Evolutionary conservation across 164 flowering plant genomes (phyloP), one percentile per base, ranked within the genome.

Genomic region (Chimonanthus salicifolius): DNA sequence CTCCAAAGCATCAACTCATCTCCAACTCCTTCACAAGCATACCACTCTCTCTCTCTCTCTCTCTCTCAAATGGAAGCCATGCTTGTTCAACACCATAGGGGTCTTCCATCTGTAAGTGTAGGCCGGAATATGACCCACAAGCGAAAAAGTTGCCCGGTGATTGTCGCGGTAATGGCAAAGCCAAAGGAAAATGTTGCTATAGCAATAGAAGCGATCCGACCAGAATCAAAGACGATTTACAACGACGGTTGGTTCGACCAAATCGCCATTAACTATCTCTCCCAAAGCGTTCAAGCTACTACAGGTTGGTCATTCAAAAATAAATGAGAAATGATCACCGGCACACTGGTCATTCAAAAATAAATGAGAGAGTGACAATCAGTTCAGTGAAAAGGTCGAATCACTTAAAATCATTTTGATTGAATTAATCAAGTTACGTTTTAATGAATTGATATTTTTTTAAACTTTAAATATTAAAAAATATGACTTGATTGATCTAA

Each of bases 191-290:
- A 66, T 58, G 49, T 33, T 5, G 65, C n/a, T 33, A 13, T 33
- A 13, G 15, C 45, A 49, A 9, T 13, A 7, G 58, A 11, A 13
- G 68, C 58, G 4, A 73, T 49, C 15, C 45, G 18, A 44, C 68
- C 62, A 50, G 72, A 74, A 6, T 5, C n/a, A 10, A 65, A 15
- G 10, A 74, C 64, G 44, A 77, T 67, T 16, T 80, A 89, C 74
- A 75, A 80, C 0, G 98, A 94, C 54, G 86, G 69, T 73, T 92
- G 92, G 95, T 84, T 89, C 48, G 89, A 88, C 46, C 82, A 68
- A 6, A 13, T 86, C 4, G 97, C 97, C 74, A 89, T 87, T 33
- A 77, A 86, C 49, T 77, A 91, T 80, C 83, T 94, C 15, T 91
- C 97, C 7, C 74, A 79, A 49, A 84, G 75, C 70, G 74, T 94